Conservation (phyloP, 768 basidiomycete genomes). For the Ephemerocybe angulata region DNA sequence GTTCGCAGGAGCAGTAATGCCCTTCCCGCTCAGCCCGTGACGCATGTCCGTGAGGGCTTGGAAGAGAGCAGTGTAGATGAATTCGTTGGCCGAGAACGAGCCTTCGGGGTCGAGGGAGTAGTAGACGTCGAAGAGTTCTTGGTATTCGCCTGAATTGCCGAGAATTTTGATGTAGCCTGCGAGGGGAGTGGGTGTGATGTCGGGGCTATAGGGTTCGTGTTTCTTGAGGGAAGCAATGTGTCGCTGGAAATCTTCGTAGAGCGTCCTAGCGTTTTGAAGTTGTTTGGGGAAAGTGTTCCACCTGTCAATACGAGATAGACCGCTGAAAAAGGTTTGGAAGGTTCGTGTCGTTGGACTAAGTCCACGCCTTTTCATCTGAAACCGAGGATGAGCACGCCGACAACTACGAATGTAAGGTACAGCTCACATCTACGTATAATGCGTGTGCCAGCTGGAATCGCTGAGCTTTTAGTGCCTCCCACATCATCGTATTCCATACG, state of each 20-base stretch:
- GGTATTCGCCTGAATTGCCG: slow-evolving; percentile 53
- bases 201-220: slow-evolving; percentile 41
- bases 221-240: slow-evolving; percentile 48
- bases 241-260: slow-evolving; percentile 57
- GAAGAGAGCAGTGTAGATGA: slow-evolving; percentile 67
- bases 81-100: slow-evolving; percentile 54
- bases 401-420: slow-evolving; percentile 2
- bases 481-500: slow-evolving; percentile 80
- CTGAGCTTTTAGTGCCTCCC: slow-evolving; percentile 53
- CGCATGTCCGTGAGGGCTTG: slow-evolving; percentile 34
- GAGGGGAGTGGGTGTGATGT: slow-evolving; percentile 50
- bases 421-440: slow-evolving; percentile 65
- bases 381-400: slow-evolving; percentile 4
- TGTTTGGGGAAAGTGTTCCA: slow-evolving; percentile 61
- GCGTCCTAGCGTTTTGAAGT: slow-evolving; percentile 52
- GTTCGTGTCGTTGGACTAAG: slow-evolving; percentile 67
- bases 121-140: slow-evolving; percentile 75
- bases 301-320: slow-evolving; percentile 55
- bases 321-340: slow-evolving; percentile 66
- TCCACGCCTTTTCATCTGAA: slow-evolving; percentile 84
- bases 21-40: slow-evolving; percentile 21
- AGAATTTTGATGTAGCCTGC: slow-evolving; percentile 66
- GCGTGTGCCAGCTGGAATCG: slow-evolving; percentile 58
- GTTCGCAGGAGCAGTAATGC: slow-evolving; percentile 21
- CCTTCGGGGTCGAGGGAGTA: slow-evolving; percentile 63